Percentiles rank a stretch among this genome's conserved stretches.
Evolutionary conservation across 2,329 filamentous ascomycete species (phyloP).

Genomic region (Talaromyces verruculosus): DNA sequence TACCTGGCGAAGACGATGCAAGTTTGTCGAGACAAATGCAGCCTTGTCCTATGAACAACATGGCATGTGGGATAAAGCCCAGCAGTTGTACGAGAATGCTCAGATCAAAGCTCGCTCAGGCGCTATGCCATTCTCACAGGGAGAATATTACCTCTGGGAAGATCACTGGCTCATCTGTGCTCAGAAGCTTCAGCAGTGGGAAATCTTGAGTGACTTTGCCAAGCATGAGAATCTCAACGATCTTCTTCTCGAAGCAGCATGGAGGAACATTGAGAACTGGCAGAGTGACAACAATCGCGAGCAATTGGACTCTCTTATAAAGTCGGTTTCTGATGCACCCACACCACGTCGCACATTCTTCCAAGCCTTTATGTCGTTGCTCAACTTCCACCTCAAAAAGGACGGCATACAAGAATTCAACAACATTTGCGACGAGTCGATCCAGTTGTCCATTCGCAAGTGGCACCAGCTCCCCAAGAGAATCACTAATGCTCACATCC

Average conservation of each 20-base stretch:
- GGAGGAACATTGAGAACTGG: conserved; percentile 96
- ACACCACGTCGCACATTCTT: conserved; percentile 94
- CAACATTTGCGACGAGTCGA: conserved; percentile 90
- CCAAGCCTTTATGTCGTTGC: conserved; percentile 94
- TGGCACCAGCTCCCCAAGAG: conserved; percentile 97
- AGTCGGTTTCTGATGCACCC: conserved; percentile 95
- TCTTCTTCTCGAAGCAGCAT: conserved; percentile 88
- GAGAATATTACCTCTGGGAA: conserved; percentile 99
- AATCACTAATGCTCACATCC: conserved; percentile 92
- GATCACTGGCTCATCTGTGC: conserved; percentile 98
- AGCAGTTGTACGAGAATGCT: conserved; percentile 92
- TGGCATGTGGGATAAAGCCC: conserved; percentile 98
- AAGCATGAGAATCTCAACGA: conserved; percentile 99
- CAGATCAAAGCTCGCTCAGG: conserved; percentile 97
- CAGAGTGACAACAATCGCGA: conserved; percentile 81
- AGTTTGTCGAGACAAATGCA: conserved; percentile 96
- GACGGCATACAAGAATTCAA: conserved; percentile 80
- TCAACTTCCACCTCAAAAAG: conserved; percentile 89
- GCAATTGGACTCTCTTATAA: conserved; percentile 87
- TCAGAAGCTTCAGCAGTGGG: conserved; percentile 98
- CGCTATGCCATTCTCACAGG: conserved; percentile 92
- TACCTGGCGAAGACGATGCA: conserved; percentile 89
- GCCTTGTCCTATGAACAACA: conserved; percentile 98
- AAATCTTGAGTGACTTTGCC: conserved; percentile 93
- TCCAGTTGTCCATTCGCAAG: conserved; percentile 94